phyloP scores from a whole-genome alignment of 345 rosid genomes.

The Nephelium lappaceum region DNA sequence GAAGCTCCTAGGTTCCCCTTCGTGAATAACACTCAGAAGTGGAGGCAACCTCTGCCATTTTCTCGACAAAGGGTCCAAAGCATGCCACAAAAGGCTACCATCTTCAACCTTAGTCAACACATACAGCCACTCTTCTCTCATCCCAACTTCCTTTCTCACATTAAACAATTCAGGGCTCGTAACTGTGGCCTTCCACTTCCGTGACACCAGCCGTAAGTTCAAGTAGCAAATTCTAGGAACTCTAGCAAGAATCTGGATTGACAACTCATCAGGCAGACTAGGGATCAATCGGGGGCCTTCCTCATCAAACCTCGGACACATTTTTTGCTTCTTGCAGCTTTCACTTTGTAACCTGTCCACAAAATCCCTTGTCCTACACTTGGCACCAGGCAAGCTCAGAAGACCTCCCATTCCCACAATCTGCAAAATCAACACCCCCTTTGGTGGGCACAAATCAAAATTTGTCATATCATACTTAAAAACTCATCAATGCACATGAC shows the following conservation, averaged over 20 bases:
- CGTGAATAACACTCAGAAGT: slow-evolving; percentile 57
- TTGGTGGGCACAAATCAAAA: not conserved
- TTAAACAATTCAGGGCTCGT: slow-evolving; percentile 54
- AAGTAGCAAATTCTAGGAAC: slow-evolving; percentile 70
- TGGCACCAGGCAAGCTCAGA: slow-evolving; percentile 48
- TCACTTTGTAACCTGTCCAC: slow-evolving; percentile 33
- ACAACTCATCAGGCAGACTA: slow-evolving; percentile 82
- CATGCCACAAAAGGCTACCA: slow-evolving; percentile 76
- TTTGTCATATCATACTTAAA: not conserved
- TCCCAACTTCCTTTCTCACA: slow-evolving; percentile 72
- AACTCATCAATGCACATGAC: slow-evolving; percentile 3
- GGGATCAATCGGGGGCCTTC: slow-evolving; percentile 68
- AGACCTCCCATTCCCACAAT: slow-evolving; percentile 47
- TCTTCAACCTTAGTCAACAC: slow-evolving; percentile 71
- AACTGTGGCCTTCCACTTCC: slow-evolving; percentile 67
- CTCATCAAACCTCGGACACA: slow-evolving; percentile 30
- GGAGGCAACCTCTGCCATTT: slow-evolving; percentile 88
- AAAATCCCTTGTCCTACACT: slow-evolving; percentile 27
- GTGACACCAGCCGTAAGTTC: slow-evolving; percentile 58
- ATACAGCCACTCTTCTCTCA: slow-evolving; percentile 89
- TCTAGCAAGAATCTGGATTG: slow-evolving; percentile 83
- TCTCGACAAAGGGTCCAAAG: slow-evolving; percentile 72
- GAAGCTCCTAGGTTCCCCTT: slow-evolving; percentile 57
- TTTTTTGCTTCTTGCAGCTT: slow-evolving; percentile 50
- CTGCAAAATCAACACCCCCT: not conserved